Percentiles rank a stretch among this genome's conserved stretches.
These are phyloP conservation scores for Rostrohypoxylon terebratum DNA, from an alignment of 495 filamentous ascomycete species.

Conservation along the genomic window DNA sequence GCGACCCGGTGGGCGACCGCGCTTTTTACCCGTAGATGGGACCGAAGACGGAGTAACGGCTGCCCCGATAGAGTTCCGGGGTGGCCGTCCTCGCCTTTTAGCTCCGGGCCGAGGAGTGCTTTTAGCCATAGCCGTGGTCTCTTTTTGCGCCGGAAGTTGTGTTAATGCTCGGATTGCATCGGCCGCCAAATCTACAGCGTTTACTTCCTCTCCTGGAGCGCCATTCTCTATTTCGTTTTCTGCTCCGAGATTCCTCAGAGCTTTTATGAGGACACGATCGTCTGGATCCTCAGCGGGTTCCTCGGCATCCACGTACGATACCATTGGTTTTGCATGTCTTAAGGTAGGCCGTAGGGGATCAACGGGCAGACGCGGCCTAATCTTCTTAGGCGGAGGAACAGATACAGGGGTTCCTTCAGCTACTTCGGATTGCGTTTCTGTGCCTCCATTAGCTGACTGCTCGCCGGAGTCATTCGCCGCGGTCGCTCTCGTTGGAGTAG, in stretches of 20 bases:
- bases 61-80: slow-evolving; percentile 35
- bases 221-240: slow-evolving; percentile 21
- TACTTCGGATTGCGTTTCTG: slow-evolving; percentile 26
- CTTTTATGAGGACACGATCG: slow-evolving; percentile 49
- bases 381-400: slow-evolving; percentile 26
- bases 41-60: slow-evolving; percentile 28
- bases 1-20: slow-evolving; percentile 45
- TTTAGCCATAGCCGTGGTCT: slow-evolving; percentile 1
- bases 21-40: slow-evolving; percentile 41
- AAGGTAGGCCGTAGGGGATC: slow-evolving; percentile 54
- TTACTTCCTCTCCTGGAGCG: slow-evolving; percentile 33
- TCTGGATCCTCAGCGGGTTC: slow-evolving; percentile 54
- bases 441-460: slow-evolving; percentile 8
- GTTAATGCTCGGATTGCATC: slow-evolving; percentile 48
- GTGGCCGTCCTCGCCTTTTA: slow-evolving; percentile 46
- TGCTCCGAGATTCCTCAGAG: slow-evolving; percentile 20
- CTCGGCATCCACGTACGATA: slow-evolving; percentile 56
- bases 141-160: slow-evolving; percentile 18
- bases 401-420: slow-evolving; percentile 26
- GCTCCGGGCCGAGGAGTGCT: slow-evolving; percentile 26
- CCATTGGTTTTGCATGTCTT: slow-evolving; percentile 59
- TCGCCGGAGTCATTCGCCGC: slow-evolving; percentile 1
- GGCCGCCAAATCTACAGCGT: slow-evolving; percentile 56
- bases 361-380: slow-evolving; percentile 32
- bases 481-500: slow-evolving; percentile 31